Base-by-base conservation (phyloP, 345 rosid species). In the Physaria fendleri region DNA sequence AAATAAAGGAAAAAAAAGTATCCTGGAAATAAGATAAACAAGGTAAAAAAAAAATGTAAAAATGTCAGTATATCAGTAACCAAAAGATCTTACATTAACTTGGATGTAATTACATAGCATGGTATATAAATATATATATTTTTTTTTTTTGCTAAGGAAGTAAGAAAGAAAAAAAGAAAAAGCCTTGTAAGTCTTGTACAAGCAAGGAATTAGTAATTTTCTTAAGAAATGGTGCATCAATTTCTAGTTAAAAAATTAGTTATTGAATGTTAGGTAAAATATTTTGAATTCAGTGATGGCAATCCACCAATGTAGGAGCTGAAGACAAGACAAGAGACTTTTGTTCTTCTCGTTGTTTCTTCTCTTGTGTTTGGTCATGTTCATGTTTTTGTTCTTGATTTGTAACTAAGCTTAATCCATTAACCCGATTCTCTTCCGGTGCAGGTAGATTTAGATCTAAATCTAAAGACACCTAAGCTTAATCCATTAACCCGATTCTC, bases 391-490 rank as follows among this genome's bases (percentile, higher is more conserved):
- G 60, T 42, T 81, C 82, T 71, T 79, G 79, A 77, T 71, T 82
- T 46, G 85, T 77, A 70, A 78, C 76, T 38, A 84, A 82, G 74
- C 73, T 41, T 52, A 73, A 50, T 32, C 76, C 76, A 15, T 66
- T 54, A 69, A 78, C 80, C 20, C 72, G 51, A 23, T 74, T 72
- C 47, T 86, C 96, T 59, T 87, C 96, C 1, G 96, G 96, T 0
- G 95, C 97, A 1, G 99, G 99, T 48, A 90, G 90, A 73, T 94
- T 94, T 46, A 94, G 99, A 83, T 94, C 99, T 73, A 93, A n/a
- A n/a, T n/a, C n/a, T n/a, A n/a, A n/a, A n/a, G n/a, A n/a, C n/a
- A n/a, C n/a, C 76, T 38, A 84, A 82, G 74, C 73, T 41, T 52
- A 73, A 50, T 32, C 76, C 76, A 15, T 66, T 54, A 69, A 78